These are phyloP conservation scores for Beauveria sp. DNA, from an alignment of 2,329 filamentous ascomycete species.

Conservation along the genomic window DNA sequence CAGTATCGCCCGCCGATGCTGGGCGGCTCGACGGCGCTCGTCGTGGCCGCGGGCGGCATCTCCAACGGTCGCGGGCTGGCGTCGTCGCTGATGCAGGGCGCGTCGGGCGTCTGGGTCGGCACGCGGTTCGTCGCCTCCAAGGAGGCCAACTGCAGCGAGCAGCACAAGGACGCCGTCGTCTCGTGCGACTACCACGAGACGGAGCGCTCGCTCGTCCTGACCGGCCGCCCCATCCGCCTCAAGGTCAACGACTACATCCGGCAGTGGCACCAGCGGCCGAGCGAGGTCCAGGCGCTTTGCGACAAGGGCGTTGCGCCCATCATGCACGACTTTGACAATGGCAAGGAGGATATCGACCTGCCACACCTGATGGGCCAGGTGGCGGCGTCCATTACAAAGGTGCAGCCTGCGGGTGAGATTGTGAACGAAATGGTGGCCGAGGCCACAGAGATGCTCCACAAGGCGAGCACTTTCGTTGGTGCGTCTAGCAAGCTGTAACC, in stretches of 20 bases:
- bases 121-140: slow-evolving; percentile 80
- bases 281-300: slow-evolving; percentile 68
- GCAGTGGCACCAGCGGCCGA: slow-evolving; percentile 69
- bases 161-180: slow-evolving; percentile 81
- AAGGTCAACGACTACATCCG: slow-evolving; percentile 77
- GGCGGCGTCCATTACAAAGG: slow-evolving; percentile 64
- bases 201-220: slow-evolving; percentile 71
- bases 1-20: slow-evolving; percentile 63
- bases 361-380: slow-evolving; percentile 95
- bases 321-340: slow-evolving; percentile 73
- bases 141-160: slow-evolving; percentile 72
- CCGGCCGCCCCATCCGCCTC: slow-evolving; percentile 73
- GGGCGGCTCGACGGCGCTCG: slow-evolving; percentile 62
- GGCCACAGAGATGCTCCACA: slow-evolving; percentile 57
- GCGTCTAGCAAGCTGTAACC: slow-evolving; percentile 35
- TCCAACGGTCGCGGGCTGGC: slow-evolving; percentile 79
- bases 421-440: slow-evolving; percentile 84
- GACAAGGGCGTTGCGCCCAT: slow-evolving; percentile 73
- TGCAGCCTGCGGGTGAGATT: slow-evolving; percentile 77
- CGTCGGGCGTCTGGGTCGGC: slow-evolving; percentile 85
- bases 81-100: slow-evolving; percentile 77
- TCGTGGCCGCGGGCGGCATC: slow-evolving; percentile 88
- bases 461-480: slow-evolving; percentile 52
- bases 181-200: slow-evolving; percentile 74
- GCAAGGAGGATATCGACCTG: slow-evolving; percentile 61